phyloP scores from a whole-genome alignment of 2,329 filamentous ascomycete genomes.

The Exophiala dermatitidis region DNA sequence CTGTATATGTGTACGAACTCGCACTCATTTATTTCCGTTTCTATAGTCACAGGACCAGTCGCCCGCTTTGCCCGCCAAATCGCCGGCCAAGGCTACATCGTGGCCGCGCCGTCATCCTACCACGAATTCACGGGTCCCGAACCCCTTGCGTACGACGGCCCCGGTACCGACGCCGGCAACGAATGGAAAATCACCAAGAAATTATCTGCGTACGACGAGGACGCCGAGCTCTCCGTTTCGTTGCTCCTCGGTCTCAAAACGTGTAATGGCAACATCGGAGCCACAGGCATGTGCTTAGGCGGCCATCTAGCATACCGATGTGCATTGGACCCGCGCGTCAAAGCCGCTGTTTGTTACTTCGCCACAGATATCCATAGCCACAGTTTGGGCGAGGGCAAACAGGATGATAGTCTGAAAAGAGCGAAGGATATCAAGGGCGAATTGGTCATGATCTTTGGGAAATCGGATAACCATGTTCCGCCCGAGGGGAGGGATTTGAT shows the following conservation, averaged over 20 bases:
- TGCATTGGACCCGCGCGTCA: constrained; percentile 68
- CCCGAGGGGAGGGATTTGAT: constrained; percentile 76
- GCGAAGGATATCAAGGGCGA: constrained; percentile 67
- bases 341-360: constrained; percentile 78
- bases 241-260: constrained; percentile 63
- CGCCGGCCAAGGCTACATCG: constrained; percentile 86
- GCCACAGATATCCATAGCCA: constrained; percentile 81
- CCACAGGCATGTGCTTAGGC: constrained; percentile 87
- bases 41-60: constrained; percentile 77
- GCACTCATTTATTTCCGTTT: no score
- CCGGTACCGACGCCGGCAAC: constrained; percentile 83
- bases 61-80: constrained; percentile 86
- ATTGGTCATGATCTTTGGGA: constrained; percentile 82
- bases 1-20: no score
- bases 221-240: constrained; percentile 61
- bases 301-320: constrained; percentile 73
- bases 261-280: constrained; percentile 72
- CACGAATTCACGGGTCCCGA: constrained; percentile 88
- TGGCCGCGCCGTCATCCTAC: constrained; percentile 82
- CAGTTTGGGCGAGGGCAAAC: constrained; percentile 63
- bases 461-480: constrained; percentile 84
- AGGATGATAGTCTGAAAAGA: constrained; percentile 55
- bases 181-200: constrained; percentile 77
- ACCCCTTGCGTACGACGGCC: constrained; percentile 74
- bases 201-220: constrained; percentile 77